Percentiles rank a stretch among this genome's conserved stretches.
phyloP scores from a whole-genome alignment of 805 yeast genomes.

The Starmerella scarabaei region DNA sequence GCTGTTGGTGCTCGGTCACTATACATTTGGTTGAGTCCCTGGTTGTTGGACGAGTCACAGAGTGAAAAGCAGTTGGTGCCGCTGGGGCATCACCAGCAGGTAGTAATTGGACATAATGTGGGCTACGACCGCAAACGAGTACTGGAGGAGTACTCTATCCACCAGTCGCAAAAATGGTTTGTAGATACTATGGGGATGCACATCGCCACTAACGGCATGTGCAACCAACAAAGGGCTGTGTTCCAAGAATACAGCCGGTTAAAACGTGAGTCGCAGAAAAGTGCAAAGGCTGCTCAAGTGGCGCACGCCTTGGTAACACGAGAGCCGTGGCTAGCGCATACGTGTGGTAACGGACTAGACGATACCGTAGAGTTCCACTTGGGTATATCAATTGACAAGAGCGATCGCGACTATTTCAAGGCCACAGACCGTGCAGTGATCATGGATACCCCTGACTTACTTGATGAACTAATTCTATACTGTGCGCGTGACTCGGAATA shows the following conservation, averaged over 20 bases:
- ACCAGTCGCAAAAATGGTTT: constrained; percentile 57
- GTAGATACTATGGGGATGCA: constrained; percentile 90
- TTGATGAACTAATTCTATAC: constrained; percentile 53
- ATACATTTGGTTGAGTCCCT: constrained; percentile 94
- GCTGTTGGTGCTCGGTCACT: constrained; percentile 69
- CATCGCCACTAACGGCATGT: constrained; percentile 79
- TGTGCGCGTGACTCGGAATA: constrained; percentile 76
- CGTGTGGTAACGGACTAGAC: constrained; percentile 66
- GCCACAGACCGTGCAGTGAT: constrained; percentile 42
- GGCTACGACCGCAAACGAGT: constrained; percentile 84
- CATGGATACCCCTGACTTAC: constrained; percentile 31
- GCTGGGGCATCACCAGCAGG: constrained; percentile 43
- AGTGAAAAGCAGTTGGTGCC: constrained; percentile 56
- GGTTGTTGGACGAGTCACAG: constrained; percentile 43
- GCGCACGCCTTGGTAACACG: constrained; percentile 62
- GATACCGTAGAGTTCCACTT: constrained; percentile 74
- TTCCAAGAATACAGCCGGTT: constrained; percentile 37
- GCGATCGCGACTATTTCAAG: constrained; percentile 51
- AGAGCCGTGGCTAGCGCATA: constrained; percentile 68
- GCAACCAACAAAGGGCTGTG: constrained; percentile 74
- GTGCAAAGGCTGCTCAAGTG: constrained; percentile 33
- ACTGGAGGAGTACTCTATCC: constrained; percentile 63
- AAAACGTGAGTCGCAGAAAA: constrained; percentile 15
- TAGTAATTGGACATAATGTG: constrained; percentile 81
- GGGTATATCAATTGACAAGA: constrained; percentile 51